Evolutionary conservation across 2,329 filamentous ascomycete species (phyloP).

Genomic region (Amauroascus verrucosus): DNA sequence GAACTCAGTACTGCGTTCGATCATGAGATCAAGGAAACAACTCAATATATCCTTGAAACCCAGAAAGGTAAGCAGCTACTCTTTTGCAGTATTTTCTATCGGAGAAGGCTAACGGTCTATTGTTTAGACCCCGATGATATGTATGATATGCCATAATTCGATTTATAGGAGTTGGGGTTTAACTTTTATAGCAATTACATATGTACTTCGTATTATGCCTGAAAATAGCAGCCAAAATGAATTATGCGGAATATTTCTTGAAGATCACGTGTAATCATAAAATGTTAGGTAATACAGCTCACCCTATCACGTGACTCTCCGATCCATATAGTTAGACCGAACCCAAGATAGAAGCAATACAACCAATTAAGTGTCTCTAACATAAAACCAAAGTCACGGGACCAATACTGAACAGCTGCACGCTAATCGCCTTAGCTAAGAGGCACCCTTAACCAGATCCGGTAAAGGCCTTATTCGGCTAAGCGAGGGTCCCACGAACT

Average conservation of each 20-base stretch:
- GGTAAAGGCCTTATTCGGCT: slow-evolving; percentile 11
- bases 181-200: no score
- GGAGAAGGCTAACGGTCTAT: not conserved
- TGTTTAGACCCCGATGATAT: slow-evolving; percentile 43
- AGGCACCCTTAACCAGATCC: not conserved
- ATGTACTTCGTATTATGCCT: no score
- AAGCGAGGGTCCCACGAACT: slow-evolving; percentile 17
- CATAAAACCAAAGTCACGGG: slow-evolving; percentile 8
- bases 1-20: slow-evolving; percentile 41
- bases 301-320: no score
- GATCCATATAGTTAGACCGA: no score
- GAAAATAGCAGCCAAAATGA: no score
- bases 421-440: not conserved
- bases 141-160: slow-evolving; percentile 42
- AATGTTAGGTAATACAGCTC: no score
- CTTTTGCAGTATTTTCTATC: not conserved
- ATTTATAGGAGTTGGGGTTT: not conserved
- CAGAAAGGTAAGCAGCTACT: slow-evolving; percentile 40
- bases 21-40: slow-evolving; percentile 40
- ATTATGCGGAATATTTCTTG: no score
- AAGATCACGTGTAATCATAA: no score
- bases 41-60: slow-evolving; percentile 43
- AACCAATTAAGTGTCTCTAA: no score
- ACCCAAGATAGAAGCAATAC: no score
- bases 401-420: not conserved